Base-by-base conservation (phyloP, 202 grass and related monocot species). In the Digitaria exilis region DNA sequence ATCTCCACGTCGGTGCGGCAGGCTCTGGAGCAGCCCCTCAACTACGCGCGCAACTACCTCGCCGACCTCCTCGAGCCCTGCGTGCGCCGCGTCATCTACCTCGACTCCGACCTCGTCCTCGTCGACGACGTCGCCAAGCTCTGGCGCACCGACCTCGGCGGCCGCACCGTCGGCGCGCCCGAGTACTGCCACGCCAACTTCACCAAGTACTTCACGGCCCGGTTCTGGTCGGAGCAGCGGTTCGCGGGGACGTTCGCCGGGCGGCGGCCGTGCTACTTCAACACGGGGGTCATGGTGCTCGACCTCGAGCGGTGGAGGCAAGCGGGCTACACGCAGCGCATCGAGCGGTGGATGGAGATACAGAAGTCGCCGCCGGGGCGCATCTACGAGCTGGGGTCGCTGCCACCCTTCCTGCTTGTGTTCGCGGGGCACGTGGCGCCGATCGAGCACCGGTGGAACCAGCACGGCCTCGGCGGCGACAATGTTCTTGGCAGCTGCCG, bases 361-460 rank as follows among this genome's bases (percentile, higher is more conserved):
- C 96, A 98, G 87, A 94, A 87, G 85, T 87, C 83, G 16, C 35
- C 89, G 14, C 69, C 87, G 0, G 87, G 85, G 55, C 93, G 93
- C 79, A 98, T 98, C 86, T 98, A 98, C 75, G 96, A 98, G 86
- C 88, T 98, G 43, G 96, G 96, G 0, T 98, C 96, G 11, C 74
- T 98, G 78, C 96, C 96, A 74, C 96, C 96, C 4, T 98, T 96
- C 86, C 87, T 98, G 68, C 83, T 98, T 59, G 96, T 98, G 65
- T 94, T 98, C 86, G 96, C 93, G 10, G 96, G 96, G 22, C 91
- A 91, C 80, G 96, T 98, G 69, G 96, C 93, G 52, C 85, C 93
- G 52, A 98, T 98, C 88, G 93, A 96, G 59, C 96, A 98, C 89
- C 79, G 96, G 64, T 98, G 96, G 96, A 98, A 98, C 89, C 96